These are phyloP conservation scores for Alternaria sp. DNA, from an alignment of 2,329 filamentous ascomycete species.

Conservation along the genomic window DNA sequence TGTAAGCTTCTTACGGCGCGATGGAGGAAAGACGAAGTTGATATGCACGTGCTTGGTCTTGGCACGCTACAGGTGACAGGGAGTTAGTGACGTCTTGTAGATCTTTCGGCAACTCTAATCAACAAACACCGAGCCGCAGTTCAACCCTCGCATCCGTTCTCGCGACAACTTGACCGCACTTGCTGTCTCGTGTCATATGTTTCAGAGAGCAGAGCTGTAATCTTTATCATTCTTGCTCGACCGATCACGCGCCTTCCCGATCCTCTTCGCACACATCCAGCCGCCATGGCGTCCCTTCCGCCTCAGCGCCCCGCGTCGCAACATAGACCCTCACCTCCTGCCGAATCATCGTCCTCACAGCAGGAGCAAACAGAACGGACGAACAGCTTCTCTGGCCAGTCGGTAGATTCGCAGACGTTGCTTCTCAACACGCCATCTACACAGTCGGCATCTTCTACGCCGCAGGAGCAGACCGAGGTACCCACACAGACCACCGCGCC, in stretches of 20 bases:
- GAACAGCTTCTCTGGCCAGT: conserved; percentile 48
- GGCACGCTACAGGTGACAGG: conserved; percentile 12
- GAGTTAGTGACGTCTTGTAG: conserved; percentile 20
- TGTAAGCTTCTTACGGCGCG: too few relatives aligned
- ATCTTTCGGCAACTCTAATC: conserved; percentile 22
- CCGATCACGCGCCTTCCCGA: background rate
- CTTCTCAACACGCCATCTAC: conserved; percentile 48
- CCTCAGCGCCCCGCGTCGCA: conserved; percentile 45
- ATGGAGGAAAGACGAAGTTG: background rate
- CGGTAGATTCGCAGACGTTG: conserved; percentile 55
- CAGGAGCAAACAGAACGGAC: conserved; percentile 32
- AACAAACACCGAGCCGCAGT: conserved; percentile 23
- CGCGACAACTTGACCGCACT: background rate
- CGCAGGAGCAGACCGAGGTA: conserved; percentile 22
- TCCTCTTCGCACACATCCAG: background rate
- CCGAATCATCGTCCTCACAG: conserved; percentile 23
- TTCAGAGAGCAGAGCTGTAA: too few relatives aligned
- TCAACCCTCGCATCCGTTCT: background rate
- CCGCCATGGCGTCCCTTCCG: conserved; percentile 52
- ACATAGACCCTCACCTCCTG: conserved; percentile 37
- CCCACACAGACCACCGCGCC: conserved; percentile 12
- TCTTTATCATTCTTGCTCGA: background rate
- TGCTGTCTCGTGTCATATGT: background rate
- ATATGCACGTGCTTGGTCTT: conserved; percentile 18
- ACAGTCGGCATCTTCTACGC: conserved; percentile 16